phyloP scores from a whole-genome alignment of 2,329 filamentous ascomycete species.

The Sporothrix brunneoviolacea region DNA sequence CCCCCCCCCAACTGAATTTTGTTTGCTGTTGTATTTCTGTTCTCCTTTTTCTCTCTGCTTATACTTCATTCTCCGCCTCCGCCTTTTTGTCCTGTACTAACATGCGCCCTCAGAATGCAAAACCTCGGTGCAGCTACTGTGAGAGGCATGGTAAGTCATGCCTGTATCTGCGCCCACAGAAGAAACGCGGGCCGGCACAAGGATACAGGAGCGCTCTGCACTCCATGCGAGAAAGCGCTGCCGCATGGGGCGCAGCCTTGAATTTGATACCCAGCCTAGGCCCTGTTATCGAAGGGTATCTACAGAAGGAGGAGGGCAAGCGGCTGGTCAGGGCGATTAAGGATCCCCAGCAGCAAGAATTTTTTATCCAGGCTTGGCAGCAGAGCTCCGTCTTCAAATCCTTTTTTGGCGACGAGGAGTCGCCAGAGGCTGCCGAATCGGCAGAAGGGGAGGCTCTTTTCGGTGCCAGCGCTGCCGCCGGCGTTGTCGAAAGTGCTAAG shows the following conservation, averaged over 20 bases:
- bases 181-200: constrained; percentile 33
- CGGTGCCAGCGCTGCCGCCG: neutral
- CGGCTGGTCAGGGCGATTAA: constrained; percentile 27
- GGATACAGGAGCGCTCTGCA: constrained; percentile 33
- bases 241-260: constrained; percentile 32
- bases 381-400: constrained; percentile 29
- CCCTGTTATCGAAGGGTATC: constrained; percentile 30
- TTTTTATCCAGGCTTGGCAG: constrained; percentile 30
- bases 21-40: too few relatives aligned
- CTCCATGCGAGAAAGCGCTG: constrained; percentile 33
- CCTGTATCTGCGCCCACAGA: constrained; percentile 32
- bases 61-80: too few relatives aligned
- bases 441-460: neutral
- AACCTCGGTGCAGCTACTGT: constrained; percentile 40
- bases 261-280: constrained; percentile 30
- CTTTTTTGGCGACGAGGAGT: constrained; percentile 26
- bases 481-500: neutral
- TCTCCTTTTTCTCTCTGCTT: too few relatives aligned
- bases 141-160: constrained; percentile 33
- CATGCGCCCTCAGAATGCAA: constrained; percentile 27
- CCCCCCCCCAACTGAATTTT: too few relatives aligned
- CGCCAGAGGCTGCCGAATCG: neutral
- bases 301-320: constrained; percentile 26
- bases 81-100: neutral
- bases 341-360: constrained; percentile 31